phyloP scores from a whole-genome alignment of 129 eudicot species.

The Tagetes patula region DNA sequence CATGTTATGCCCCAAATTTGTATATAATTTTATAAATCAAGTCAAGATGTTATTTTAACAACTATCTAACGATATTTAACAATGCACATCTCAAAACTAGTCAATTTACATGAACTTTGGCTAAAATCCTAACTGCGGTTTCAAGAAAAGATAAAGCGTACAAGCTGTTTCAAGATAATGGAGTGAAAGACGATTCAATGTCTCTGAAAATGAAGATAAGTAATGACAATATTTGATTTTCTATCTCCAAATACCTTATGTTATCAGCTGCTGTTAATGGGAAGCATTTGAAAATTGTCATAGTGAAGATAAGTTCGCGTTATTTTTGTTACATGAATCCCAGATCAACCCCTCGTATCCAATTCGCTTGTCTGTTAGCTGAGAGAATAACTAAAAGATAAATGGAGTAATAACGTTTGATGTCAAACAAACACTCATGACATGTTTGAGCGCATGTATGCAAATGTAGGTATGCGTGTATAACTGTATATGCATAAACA shows the following conservation, averaged over 20 bases:
- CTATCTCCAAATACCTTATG: not conserved
- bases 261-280: not conserved
- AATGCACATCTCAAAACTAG: not conserved
- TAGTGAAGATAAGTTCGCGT: not conserved
- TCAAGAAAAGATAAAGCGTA: too few species aligned
- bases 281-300: not conserved
- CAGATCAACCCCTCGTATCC: not conserved
- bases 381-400: not conserved
- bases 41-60: too few species aligned
- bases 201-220: too few species aligned
- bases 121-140: too few species aligned
- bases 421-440: not conserved
- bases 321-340: not conserved
- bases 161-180: too few species aligned
- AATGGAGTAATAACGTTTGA: not conserved
- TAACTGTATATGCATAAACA: too few species aligned
- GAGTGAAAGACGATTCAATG: too few species aligned
- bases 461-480: too few species aligned
- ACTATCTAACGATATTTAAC: too few species aligned
- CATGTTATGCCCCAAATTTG: too few species aligned
- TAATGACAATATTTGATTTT: not conserved
- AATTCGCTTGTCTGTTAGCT: not conserved
- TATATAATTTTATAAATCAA: too few species aligned
- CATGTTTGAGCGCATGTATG: not conserved
- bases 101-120: too few species aligned